A percentile compares a stretch with the other conserved stretches of the same genome.
Conservation (phyloP, 345 rosid species). For the Schrenkiella parvula region DNA sequence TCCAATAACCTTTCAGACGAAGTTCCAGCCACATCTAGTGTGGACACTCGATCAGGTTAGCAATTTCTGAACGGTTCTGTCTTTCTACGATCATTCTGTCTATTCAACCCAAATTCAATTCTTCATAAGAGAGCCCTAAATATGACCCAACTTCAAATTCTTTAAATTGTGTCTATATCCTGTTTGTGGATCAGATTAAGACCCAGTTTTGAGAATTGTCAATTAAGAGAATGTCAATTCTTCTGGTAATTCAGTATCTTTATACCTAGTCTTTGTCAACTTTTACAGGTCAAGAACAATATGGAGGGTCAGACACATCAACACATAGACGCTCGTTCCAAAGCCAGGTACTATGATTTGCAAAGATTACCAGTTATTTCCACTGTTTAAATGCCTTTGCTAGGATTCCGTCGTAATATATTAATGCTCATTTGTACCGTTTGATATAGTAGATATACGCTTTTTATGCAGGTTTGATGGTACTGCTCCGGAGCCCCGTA, state of each 20-base stretch:
- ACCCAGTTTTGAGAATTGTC: not conserved
- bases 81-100: not conserved
- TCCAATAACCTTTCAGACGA: constrained; percentile 76
- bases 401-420: not conserved
- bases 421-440: not conserved
- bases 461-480: constrained; percentile 76
- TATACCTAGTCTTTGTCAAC: not conserved
- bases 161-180: not conserved
- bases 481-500: constrained; percentile 84
- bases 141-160: not conserved
- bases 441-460: not conserved
- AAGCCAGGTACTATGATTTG: constrained; percentile 56
- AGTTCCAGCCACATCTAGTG: constrained; percentile 81
- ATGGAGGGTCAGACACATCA: constrained; percentile 44
- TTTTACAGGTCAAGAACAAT: constrained; percentile 52
- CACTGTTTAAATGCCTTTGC: not conserved
- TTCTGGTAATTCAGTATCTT: not conserved
- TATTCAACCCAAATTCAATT: not conserved
- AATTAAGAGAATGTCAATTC: not conserved
- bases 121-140: not conserved
- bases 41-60: constrained; percentile 95
- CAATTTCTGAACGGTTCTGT: not conserved
- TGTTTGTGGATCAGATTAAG: not conserved
- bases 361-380: not conserved
- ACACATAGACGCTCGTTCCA: constrained; percentile 81